Percentiles rank a stretch among this genome's conserved stretches.
Conservation (phyloP, 1,284 basidiomycete species). For the Cryptococcus maquisensis region DNA sequence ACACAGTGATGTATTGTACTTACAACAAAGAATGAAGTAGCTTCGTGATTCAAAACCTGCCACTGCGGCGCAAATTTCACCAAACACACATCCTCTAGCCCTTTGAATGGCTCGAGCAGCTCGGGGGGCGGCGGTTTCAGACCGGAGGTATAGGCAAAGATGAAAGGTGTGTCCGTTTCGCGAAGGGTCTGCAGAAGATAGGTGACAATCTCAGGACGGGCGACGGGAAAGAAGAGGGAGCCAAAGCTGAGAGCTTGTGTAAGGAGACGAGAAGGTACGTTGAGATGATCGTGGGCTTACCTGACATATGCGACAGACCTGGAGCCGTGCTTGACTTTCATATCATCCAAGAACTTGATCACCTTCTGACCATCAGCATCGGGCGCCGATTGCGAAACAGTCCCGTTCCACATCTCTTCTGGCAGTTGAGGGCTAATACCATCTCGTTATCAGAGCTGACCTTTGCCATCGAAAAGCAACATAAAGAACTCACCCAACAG, state of each 20-base stretch:
- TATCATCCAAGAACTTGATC: slow-evolving; percentile 18
- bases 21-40: slow-evolving; percentile 20
- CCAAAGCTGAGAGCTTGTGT: slow-evolving; percentile 14
- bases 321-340: slow-evolving; percentile 14
- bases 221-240: slow-evolving; percentile 17
- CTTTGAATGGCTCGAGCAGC: slow-evolving; percentile 12
- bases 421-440: slow-evolving; percentile 17
- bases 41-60: slow-evolving; percentile 21
- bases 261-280: not conserved
- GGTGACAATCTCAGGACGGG: slow-evolving; percentile 20
- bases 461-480: not conserved
- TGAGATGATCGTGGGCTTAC: slow-evolving; percentile 2
- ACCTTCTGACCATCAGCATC: slow-evolving; percentile 19
- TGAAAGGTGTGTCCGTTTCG: slow-evolving; percentile 14
- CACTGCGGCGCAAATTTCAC: slow-evolving; percentile 28
- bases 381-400: slow-evolving; percentile 2
- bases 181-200: slow-evolving; percentile 19
- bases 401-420: slow-evolving; percentile 14
- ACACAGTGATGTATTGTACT: not conserved
- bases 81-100: slow-evolving; percentile 4
- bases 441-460: not conserved
- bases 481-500: slow-evolving; percentile 16
- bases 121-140: slow-evolving; percentile 7
- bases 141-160: slow-evolving; percentile 23
- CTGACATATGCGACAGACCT: slow-evolving; percentile 16